Base-by-base conservation (phyloP, 1,139 yeast genomes). In the Pichia sp. region DNA sequence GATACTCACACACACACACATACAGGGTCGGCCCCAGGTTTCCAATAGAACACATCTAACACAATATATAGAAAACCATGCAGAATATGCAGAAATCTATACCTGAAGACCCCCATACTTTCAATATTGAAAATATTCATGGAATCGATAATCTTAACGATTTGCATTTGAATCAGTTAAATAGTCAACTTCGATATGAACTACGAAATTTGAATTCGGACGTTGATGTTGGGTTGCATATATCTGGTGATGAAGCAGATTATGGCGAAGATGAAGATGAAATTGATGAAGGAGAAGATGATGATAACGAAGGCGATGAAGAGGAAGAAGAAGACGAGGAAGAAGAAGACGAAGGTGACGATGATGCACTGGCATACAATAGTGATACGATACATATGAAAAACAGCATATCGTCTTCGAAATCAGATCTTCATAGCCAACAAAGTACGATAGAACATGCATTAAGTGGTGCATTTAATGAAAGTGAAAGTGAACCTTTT, bases 31-130 rank as follows among this genome's bases (percentile, higher is more conserved):
- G n/a, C n/a, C n/a, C n/a, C n/a, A n/a, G n/a, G n/a, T n/a, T n/a
- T n/a, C n/a, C n/a, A n/a, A n/a, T n/a, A n/a, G n/a, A n/a, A n/a
- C n/a, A n/a, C n/a, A n/a, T n/a, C n/a, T n/a, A n/a, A n/a, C n/a
- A n/a, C n/a, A n/a, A n/a, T n/a, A n/a, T n/a, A n/a, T n/a, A n/a
- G n/a, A n/a, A n/a, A n/a, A n/a, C n/a, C n/a, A n/a, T n/a, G n/a
- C n/a, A n/a, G n/a, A n/a, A n/a, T n/a, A 27, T 41, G 34, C 44
- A 40, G 38, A 40, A 40, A 34, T 19, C 35, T 7, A 40, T 45
- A 33, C 14, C 45, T 15, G 93, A 2, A 96, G 97, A 54, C 81
- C 83, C 53, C 78, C 77, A 61, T 83, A 85, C 63, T 88, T 97
- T 48, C 34, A 39, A 28, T 35, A 40, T 45, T 24, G 51, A 45